Evolutionary conservation across 2,329 filamentous ascomycete species (phyloP), one percentile per base, ranked within the genome.

Genomic region (Thermothelomyces thermophilus): DNA sequence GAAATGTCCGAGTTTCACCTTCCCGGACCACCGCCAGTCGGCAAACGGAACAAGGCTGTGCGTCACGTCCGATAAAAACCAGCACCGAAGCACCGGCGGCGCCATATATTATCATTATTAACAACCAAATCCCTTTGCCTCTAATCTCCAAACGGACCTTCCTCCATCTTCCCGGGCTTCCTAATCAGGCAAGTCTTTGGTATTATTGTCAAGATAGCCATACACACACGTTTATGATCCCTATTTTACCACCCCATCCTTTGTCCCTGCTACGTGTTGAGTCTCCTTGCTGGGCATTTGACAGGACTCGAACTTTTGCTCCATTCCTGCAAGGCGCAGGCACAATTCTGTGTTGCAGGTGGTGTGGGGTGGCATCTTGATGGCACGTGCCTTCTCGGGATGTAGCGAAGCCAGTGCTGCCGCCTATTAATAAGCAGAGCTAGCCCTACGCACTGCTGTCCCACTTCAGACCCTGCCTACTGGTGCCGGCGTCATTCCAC

Each of bases 21-120:
- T 48, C 48, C 48, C 40, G 51, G 45, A 48, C 51, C 42, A 26
- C 24, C 9, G 24, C 5, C 24, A 9, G 9, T 9, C 5, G 24
- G 5, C 24, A 26, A 26, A 26, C 9, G 5, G 5, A 26, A 26
- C 24, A 5, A n/a, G n/a, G 24, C 24, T 10, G 24, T 41, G 39
- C 39, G 30, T 31, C 39, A 10, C 14, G 17, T 26, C 19, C 31
- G 31, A 44, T 26, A 44, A 44, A 31, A 26, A 42, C 33, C 28
- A 33, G 6, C 41, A n/a, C 11, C 28, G 17, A 42, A n/a, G n/a
- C 31, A 42, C 26, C 31, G 28, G 13, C n/a, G n/a, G n/a, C n/a
- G n/a, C n/a, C n/a, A n/a, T n/a, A n/a, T n/a, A n/a, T n/a, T n/a
- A n/a, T n/a, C n/a, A n/a, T n/a, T n/a, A n/a, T n/a, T n/a, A n/a